phyloP scores from a whole-genome alignment of 495 filamentous ascomycete genomes.

The Annulohypoxylon moriforme region DNA sequence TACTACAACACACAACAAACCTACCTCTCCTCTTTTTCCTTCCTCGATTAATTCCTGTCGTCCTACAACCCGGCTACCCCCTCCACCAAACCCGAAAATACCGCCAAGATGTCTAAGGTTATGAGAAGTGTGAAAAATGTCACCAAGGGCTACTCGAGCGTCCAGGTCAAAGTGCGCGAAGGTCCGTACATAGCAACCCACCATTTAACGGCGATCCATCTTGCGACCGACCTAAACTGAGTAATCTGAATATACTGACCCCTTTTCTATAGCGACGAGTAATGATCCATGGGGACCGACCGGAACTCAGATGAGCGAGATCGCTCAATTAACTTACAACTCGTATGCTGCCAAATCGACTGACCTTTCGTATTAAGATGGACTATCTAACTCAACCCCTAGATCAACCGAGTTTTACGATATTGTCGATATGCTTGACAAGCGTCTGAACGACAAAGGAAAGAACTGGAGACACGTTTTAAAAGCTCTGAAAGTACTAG shows the following conservation, averaged over 20 bases:
- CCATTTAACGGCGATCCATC: slow-evolving; percentile 4
- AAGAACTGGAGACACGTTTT: slow-evolving; percentile 99
- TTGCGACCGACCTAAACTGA: not conserved
- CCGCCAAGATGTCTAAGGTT: slow-evolving; percentile 88
- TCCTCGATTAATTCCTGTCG: slow-evolving; percentile 6
- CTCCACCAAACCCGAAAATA: slow-evolving; percentile 24
- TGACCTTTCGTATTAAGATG: not conserved
- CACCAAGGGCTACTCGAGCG: slow-evolving; percentile 96
- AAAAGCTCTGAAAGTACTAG: slow-evolving; percentile 96
- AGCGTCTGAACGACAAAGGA: slow-evolving; percentile 98
- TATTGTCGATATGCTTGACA: slow-evolving; percentile 99
- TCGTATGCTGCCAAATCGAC: slow-evolving; percentile 69
- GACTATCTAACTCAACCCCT: slow-evolving; percentile 19
- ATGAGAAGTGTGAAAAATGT: slow-evolving; percentile 99
- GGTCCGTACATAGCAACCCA: slow-evolving; percentile 68
- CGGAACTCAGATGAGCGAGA: slow-evolving; percentile 98
- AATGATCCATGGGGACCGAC: slow-evolving; percentile 99
- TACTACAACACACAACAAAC: slow-evolving; percentile 23
- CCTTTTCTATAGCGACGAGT: slow-evolving; percentile 78
- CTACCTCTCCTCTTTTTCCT: slow-evolving; percentile 1
- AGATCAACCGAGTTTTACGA: slow-evolving; percentile 98
- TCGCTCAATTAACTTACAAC: slow-evolving; percentile 96
- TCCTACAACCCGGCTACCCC: slow-evolving; percentile 10
- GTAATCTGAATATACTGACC: slow-evolving; percentile 37
- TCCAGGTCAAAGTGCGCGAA: slow-evolving; percentile 99